Evolutionary conservation across 495 filamentous ascomycete species (phyloP).

Genomic region (Penicillium diatomitis): DNA sequence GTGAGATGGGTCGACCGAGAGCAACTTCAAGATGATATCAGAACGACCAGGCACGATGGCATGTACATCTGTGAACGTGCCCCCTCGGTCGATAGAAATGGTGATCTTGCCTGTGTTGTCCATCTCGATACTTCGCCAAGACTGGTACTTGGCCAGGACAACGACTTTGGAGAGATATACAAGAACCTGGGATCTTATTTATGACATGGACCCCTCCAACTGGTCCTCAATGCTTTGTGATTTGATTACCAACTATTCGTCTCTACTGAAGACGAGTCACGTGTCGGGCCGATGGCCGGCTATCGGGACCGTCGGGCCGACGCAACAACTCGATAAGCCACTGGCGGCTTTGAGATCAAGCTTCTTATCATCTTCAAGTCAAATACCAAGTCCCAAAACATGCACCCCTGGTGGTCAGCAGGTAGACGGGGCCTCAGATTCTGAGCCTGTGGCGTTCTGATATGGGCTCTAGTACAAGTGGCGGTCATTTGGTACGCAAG

Average conservation of each 20-base stretch:
- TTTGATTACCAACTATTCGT: neutral
- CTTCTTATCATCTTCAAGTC: too few relatives aligned
- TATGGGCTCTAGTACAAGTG: too few relatives aligned
- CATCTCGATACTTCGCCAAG: slow-evolving; percentile 8
- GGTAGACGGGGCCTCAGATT: too few relatives aligned
- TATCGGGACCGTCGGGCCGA: slow-evolving; percentile 19
- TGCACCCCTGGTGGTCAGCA: too few relatives aligned
- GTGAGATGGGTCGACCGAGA: slow-evolving; percentile 84
- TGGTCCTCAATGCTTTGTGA: neutral
- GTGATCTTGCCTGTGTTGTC: slow-evolving; percentile 27
- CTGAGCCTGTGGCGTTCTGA: too few relatives aligned
- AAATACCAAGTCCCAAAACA: too few relatives aligned
- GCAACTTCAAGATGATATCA: slow-evolving; percentile 76
- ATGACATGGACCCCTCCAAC: neutral
- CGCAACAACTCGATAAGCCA: neutral
- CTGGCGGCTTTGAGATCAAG: neutral
- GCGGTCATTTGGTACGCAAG: too few relatives aligned
- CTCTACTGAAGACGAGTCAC: slow-evolving; percentile 12
- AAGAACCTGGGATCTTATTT: neutral
- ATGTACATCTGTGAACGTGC: slow-evolving; percentile 58
- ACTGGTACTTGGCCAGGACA: too few relatives aligned
- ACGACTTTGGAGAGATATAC: too few relatives aligned
- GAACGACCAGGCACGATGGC: slow-evolving; percentile 47
- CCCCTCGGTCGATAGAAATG: slow-evolving; percentile 47
- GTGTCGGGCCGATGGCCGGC: slow-evolving; percentile 24